Base-by-base conservation (phyloP, 2,329 filamentous ascomycete species). In the Sclerotinia minor region DNA sequence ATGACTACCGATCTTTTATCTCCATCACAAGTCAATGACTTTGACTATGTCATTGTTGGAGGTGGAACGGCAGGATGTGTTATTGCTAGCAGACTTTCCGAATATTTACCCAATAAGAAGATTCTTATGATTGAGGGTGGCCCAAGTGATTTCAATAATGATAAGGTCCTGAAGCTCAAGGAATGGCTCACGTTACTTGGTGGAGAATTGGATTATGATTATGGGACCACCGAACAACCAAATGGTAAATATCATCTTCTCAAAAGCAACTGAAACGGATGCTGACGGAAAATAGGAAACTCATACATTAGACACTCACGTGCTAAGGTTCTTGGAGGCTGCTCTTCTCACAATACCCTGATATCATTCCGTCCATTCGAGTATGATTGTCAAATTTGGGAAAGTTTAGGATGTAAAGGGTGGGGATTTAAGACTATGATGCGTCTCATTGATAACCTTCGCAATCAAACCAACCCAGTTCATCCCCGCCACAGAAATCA, bases 311-410 rank as follows among this genome's bases (percentile, higher is more conserved):
- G 92, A 72, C 93, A 96, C 82, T 96, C 93, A 19, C 89, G 93
- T 71, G 93, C 93, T 71, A 96, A 96, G 83, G 92, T 97, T 50
- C 85, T 97, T 41, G 93, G 93, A 73, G 93, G 93, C 73, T 97
- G 93, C 84, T 96, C 92, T 55, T 94, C 91, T 69, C 93, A 96
- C 84, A 97, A 97, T 81, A 96, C 93, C 26, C 84, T 96, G 75
- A 96, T 97, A 79, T 95, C 91, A 24, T 96, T 96, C 86, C 87
- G 92, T 35, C 92, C 93, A 9, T 96, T 96, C 77, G 88, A 93
- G 79, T 94, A 96, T 79, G 93, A 97, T 79, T 87, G 91, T 81
- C 85, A 92, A 76, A 85, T 91, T 74, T 97, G 93, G 93, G 89
- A 94, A 75, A 86, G 85, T 44, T 83, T 92, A 76, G 93, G 93